A percentile compares a stretch with the other conserved stretches of the same genome.
Conservation (phyloP, 2,329 filamentous ascomycete species). For the Cercospora nicotianae region DNA sequence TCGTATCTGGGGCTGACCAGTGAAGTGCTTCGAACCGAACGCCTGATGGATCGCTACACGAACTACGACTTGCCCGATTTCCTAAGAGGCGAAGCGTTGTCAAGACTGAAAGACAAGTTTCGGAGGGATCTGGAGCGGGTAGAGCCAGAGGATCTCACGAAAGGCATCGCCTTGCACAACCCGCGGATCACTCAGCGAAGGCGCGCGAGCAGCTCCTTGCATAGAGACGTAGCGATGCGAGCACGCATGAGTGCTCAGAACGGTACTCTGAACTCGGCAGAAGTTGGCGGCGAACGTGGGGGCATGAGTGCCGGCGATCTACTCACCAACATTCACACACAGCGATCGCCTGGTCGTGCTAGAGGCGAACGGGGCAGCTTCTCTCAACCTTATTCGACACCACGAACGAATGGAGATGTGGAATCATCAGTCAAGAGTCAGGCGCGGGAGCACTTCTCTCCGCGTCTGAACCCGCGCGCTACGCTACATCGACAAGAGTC, state of each 20-base stretch:
- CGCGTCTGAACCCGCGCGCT: conserved; percentile 37
- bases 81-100: conserved; percentile 77
- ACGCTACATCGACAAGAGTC: conserved; percentile 72
- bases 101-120: conserved; percentile 91
- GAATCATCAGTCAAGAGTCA: conserved; percentile 48
- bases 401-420: conserved; percentile 37
- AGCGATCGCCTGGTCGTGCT: conserved; percentile 58
- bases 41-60: conserved; percentile 90
- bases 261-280: conserved; percentile 22
- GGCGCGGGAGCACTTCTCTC: conserved; percentile 44
- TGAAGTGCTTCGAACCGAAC: conserved; percentile 89
- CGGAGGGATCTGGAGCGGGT: conserved; percentile 72
- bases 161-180: conserved; percentile 95
- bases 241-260: conserved; percentile 52
- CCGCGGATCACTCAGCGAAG: conserved; percentile 62
- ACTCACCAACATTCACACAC: conserved; percentile 72
- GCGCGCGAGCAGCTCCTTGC: conserved; percentile 68
- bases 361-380: conserved; percentile 46
- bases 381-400: conserved; percentile 49
- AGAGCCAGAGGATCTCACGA: conserved; percentile 75
- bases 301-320: conserved; percentile 65
- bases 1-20: conserved; percentile 88
- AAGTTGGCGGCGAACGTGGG: conserved; percentile 33
- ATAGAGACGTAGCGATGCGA: conserved; percentile 74
- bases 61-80: conserved; percentile 89